Base-by-base conservation (phyloP, 805 yeast genomes). In the Kodamaea restingae region DNA sequence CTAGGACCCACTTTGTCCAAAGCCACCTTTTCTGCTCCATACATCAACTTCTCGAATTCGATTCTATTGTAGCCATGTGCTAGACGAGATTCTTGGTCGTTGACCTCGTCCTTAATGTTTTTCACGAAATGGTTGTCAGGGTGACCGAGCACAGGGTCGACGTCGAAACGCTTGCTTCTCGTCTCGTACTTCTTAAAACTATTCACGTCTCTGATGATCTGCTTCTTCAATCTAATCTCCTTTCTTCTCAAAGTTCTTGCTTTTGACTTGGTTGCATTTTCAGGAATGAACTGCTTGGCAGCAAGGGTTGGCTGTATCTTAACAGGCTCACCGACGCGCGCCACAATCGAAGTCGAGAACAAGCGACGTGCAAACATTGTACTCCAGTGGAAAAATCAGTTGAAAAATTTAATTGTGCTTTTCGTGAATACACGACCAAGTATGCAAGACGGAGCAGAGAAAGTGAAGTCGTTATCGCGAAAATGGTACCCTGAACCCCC, bases 101-200 rank as follows among this genome's bases (percentile, higher is more conserved):
- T 68, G 33, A 83, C 61, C 46, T 81, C 83, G 25, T 86, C 77
- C 43, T 71, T 68, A 39, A 88, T 66, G 61, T 96, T 76, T 32
- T 63, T 61, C 33, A 88, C 63, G 52, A 90, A 88, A 7, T 84
- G 80, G 43, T 80, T 80, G 37, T 74, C 64, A 4, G 77, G 62
- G 40, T 71, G 72, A 7, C 97, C 97, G 39, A 88, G 71, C 4
- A 90, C 95, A 1, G 97, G 97, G 61, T 90, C 97, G 21, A 84
- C 70, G 32, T 55, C 43, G 47, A 63, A 67, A 35, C 53, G 49
- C 15, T 57, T 53, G 36, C 60, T 60, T 38, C 53, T 56, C 39
- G 60, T 46, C 15, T 54, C 51, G 42, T 64, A 65, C 49, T 67
- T 65, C 46, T 67, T 67, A 44, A 64, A 58, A 52, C 65, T 66